Evolutionary conservation across 2,329 filamentous ascomycete genomes (phyloP).

Genomic region (Cordyceps tenuipes): DNA sequence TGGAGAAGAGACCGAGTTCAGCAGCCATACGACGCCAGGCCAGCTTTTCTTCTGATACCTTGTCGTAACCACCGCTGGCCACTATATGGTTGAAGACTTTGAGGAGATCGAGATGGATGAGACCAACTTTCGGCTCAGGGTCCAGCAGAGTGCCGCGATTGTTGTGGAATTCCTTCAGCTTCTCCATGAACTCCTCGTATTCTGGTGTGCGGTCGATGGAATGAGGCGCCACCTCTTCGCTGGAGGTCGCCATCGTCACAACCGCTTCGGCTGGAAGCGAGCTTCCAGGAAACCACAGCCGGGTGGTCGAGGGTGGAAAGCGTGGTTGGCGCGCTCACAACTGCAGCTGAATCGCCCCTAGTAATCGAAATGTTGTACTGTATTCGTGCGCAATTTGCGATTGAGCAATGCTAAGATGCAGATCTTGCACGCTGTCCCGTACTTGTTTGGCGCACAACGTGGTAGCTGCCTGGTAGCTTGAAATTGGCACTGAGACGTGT

Average conservation of each 20-base stretch:
- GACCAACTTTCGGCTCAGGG: conserved; percentile 71
- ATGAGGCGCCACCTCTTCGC: conserved; percentile 31
- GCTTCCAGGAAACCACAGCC: neutral
- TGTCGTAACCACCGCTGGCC: conserved; percentile 75
- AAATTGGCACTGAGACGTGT: conserved; percentile 12
- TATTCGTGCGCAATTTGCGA: neutral
- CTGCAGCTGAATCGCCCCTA: neutral
- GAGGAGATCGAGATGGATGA: conserved; percentile 65
- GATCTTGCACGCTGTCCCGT: neutral
- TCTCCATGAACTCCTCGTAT: conserved; percentile 70
- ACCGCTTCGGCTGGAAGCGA: conserved; percentile 2
- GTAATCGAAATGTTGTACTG: neutral
- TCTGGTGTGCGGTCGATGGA: conserved; percentile 55
- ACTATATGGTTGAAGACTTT: conserved; percentile 73
- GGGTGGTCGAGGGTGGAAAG: neutral
- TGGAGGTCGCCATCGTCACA: conserved; percentile 25
- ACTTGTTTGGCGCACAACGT: neutral
- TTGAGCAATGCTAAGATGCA: neutral
- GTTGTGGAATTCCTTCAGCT: conserved; percentile 64
- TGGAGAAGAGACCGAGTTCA: conserved; percentile 65
- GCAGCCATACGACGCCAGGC: conserved; percentile 75
- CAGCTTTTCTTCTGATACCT: conserved; percentile 73
- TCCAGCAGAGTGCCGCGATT: conserved; percentile 74
- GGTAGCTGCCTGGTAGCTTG: neutral
- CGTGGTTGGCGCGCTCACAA: neutral